Evolutionary conservation across 495 filamentous ascomycete species (phyloP), one percentile per base, ranked within the genome.

Genomic region (Penicillium canariense): DNA sequence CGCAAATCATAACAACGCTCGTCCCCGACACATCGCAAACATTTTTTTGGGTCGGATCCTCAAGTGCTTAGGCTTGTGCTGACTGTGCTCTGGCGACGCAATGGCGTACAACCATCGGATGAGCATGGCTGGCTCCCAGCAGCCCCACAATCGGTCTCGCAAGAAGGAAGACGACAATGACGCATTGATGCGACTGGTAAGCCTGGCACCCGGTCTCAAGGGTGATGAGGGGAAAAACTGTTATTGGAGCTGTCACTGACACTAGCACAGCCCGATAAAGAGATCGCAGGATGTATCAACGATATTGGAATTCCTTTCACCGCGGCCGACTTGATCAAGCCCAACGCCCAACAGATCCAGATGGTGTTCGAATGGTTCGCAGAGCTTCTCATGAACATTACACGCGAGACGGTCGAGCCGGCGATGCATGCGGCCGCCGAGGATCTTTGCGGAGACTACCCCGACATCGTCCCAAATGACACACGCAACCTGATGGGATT

Each of bases 351-450:
- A 50, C 90, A 95, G 60, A 91, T 96, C 43, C 95, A 97, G 71
- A 88, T 90, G 80, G 88, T 98, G 30, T 92, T 96, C 55, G 94
- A 98, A 81, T 95, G 90, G 89, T 95, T 97, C 64, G 92, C 89
- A 40, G 91, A 96, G 64, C 75, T 96, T 10, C 80, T 97, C 20
- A 90, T 97, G 81, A 96, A 96, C 70, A 84, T 87, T 40, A 96
- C 90, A 17, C 84, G 88, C 45, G 89, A 93, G 47, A 90, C 91
- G 3, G 87, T 98, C 45, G 91, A 97, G 60, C 95, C 94, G 20
- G 91, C 91, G 1, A 96, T 97, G 88, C 85, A 84, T 65, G 91
- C 91, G 5, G 91, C 91, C 0, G 85, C 87, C 17, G 89, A 96
- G 55, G 88, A 97, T 66, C 68, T 96, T 4, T 89, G 85, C 63